Evolutionary conservation across 331 rosid species (phyloP).

Genomic region (Quercus phellos): DNA sequence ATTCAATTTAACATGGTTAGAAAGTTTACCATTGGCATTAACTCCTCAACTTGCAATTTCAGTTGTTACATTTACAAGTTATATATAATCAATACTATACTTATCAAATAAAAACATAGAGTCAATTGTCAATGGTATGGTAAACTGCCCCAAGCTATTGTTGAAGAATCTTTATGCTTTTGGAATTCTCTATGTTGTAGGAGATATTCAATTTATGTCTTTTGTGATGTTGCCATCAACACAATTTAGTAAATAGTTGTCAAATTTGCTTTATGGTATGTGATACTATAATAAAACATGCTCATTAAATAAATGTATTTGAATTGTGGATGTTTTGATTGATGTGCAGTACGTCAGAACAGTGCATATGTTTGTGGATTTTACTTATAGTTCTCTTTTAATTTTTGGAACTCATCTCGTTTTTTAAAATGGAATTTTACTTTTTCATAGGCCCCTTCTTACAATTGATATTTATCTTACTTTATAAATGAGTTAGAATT

Average conservation of each 20-base stretch:
- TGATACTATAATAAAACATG: not conserved
- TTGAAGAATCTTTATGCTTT: not conserved
- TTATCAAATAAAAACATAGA: too few species aligned
- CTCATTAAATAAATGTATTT: not conserved
- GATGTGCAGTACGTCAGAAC: not conserved
- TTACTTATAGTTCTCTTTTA: not conserved
- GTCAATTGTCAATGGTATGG: not conserved
- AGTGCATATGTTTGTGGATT: not conserved
- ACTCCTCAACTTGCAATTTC: not conserved
- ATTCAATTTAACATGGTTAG: not conserved
- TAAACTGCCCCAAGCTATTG: not conserved
- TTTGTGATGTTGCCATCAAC: not conserved
- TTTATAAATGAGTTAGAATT: not conserved
- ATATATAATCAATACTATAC: not conserved
- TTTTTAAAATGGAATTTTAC: not conserved
- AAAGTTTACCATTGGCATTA: not conserved
- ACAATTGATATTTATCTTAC: not conserved
- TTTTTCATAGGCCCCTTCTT: not conserved
- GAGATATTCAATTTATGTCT: not conserved
- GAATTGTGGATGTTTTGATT: not conserved
- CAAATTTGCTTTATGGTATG: not conserved
- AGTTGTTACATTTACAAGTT: not conserved
- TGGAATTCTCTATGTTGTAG: not conserved
- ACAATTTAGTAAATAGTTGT: not conserved
- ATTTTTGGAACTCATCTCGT: not conserved